Evolutionary conservation across 73 alveolate species (phyloP).

Genomic region (Paramecium primaurelia): DNA sequence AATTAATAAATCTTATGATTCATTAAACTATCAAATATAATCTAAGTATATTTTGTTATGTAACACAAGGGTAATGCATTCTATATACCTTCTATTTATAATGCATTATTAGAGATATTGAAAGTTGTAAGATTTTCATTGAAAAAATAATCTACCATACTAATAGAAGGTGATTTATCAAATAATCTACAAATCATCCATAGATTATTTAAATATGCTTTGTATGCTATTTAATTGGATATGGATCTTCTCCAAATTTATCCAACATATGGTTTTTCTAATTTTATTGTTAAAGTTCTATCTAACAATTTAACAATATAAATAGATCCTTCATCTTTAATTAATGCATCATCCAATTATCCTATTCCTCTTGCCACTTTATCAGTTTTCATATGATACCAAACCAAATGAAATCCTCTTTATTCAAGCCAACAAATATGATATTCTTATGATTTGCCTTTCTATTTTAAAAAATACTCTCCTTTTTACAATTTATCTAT

Average conservation of each 20-base stretch:
- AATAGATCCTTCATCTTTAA: not conserved
- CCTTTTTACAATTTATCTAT: conserved; percentile 1
- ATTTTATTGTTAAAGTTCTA: not conserved
- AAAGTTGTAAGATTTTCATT: not conserved
- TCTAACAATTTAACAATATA: conserved; percentile 8
- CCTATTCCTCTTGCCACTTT: conserved; percentile 36
- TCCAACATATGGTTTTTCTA: conserved; percentile 12
- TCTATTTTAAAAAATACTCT: conserved; percentile 6
- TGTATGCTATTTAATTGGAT: conserved; percentile 20
- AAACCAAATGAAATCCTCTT: conserved; percentile 35
- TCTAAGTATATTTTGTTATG: not conserved
- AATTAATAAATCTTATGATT: not conserved
- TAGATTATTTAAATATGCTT: not conserved
- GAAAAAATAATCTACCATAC: not conserved
- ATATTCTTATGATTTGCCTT: not conserved
- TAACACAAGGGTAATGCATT: not conserved
- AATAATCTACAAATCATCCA: not conserved
- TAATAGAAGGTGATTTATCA: not conserved
- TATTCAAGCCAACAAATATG: conserved; percentile 19
- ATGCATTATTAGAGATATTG: not conserved
- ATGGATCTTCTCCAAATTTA: conserved; percentile 15
- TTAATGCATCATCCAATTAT: not conserved
- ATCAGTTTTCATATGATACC: conserved; percentile 15
- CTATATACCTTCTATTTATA: not conserved
- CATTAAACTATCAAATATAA: not conserved